A percentile compares a stretch with the other conserved stretches of the same genome.
Evolutionary conservation across 1,139 yeast genomes (phyloP).

Genomic region (Trichomonascaceae sp.): DNA sequence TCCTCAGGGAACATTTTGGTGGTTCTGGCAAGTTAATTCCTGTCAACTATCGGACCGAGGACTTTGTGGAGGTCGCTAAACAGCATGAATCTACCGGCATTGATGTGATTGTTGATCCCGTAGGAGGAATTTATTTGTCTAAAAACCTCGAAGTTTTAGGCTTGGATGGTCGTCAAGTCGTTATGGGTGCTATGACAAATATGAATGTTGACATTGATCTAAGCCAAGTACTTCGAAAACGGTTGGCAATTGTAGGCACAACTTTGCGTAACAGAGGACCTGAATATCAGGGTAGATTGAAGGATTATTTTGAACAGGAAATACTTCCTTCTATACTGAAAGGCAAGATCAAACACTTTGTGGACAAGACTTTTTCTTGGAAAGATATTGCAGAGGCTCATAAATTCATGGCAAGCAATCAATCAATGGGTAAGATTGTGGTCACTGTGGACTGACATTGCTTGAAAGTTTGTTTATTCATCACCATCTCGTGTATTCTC

Average conservation of each 20-base stretch:
- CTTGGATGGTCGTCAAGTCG: slow-evolving; percentile 28
- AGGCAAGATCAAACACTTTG: slow-evolving; percentile 22
- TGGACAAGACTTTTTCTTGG: slow-evolving; percentile 25
- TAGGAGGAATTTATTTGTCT: slow-evolving; percentile 27
- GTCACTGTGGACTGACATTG: slow-evolving; percentile 16
- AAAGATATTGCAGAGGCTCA: slow-evolving; percentile 29
- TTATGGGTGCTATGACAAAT: slow-evolving; percentile 29
- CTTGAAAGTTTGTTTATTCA: no score
- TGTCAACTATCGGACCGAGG: slow-evolving; percentile 26
- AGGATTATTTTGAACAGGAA: slow-evolving; percentile 23
- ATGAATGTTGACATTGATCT: slow-evolving; percentile 21
- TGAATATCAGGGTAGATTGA: slow-evolving; percentile 24
- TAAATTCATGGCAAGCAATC: slow-evolving; percentile 26
- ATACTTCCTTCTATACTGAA: slow-evolving; percentile 24
- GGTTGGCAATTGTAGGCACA: slow-evolving; percentile 29
- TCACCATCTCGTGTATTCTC: no score
- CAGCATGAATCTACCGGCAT: slow-evolving; percentile 25
- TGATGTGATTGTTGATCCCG: slow-evolving; percentile 33
- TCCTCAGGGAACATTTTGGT: slow-evolving; percentile 17
- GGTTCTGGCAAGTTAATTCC: slow-evolving; percentile 23
- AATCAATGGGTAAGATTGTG: slow-evolving; percentile 31
- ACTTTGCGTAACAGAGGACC: slow-evolving; percentile 28
- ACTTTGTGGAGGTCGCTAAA: slow-evolving; percentile 24
- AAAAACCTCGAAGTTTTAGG: slow-evolving; percentile 23
- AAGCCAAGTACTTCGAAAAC: slow-evolving; percentile 23